Base-by-base conservation (phyloP, 2,329 filamentous ascomycete genomes). In the Whalleya microplaca region DNA sequence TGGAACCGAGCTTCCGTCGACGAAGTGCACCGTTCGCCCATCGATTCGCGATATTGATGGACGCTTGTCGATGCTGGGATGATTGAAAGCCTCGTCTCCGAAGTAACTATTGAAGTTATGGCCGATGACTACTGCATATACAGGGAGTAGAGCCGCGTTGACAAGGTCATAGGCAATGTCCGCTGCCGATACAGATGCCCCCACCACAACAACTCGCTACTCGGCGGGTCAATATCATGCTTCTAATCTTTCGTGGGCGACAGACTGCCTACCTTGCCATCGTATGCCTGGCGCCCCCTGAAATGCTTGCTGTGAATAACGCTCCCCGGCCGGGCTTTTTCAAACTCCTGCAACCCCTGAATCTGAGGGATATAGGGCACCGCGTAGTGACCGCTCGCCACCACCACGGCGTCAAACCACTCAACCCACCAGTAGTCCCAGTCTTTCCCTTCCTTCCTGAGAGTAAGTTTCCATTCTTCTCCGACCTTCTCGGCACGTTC, bases 351-450 rank as follows among this genome's bases (percentile, higher is more conserved):
- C 6, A 85, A 63, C 0, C 83, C 83, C 1, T 76, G 67, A 16
- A 84, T 76, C 0, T 41, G 72, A 53, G 1, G 82, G 79, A 47
- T 52, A 44, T 81, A 87, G 0, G 84, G 85, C 1, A 87, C 82
- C 27, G 75, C 80, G 61, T 83, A 88, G 61, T 87, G 84, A 0
- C 85, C 85, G 32, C 76, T 84, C 1, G 84, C 85, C 2, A 88
- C 79, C 0, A 87, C 73, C 0, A 88, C 76, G 0, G 83, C 84
- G 63, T 88, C 85, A 53, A 87, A 88, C 23, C 73, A 73, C 65
- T 89, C 86, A 0, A 72, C 73, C 85, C 85, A 87, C 84, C 86
- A 88, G 56, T 81, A 80, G 62, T 88, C 82, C 41, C 70, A 67
- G 2, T 62, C 56, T 1, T 62, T 56, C 14, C 67, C 70, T 14